phyloP scores from a whole-genome alignment of 2,329 filamentous ascomycete genomes.

The Lecanicillium sp. region DNA sequence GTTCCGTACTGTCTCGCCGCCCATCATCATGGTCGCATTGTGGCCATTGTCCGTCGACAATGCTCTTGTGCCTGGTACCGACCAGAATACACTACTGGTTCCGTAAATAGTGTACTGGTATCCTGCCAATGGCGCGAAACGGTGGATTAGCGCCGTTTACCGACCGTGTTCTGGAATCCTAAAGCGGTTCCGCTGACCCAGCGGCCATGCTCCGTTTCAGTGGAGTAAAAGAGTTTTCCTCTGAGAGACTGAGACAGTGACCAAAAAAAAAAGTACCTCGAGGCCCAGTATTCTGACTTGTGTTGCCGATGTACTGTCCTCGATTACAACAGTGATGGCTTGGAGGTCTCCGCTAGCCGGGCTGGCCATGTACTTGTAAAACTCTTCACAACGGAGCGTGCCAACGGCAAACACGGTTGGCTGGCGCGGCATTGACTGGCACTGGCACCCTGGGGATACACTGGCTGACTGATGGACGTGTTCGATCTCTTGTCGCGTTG shows the following conservation, averaged over 20 bases:
- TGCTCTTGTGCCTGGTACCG: too few relatives aligned
- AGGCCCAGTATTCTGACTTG: background rate
- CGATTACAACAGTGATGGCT: background rate
- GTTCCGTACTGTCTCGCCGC: too few relatives aligned
- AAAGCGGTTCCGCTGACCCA: constrained; percentile 7
- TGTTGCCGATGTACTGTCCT: background rate
- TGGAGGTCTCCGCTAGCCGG: background rate
- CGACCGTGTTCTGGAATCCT: constrained; percentile 10
- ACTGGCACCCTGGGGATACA: background rate
- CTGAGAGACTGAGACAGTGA: background rate
- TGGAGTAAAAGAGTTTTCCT: constrained; percentile 9
- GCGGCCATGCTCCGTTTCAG: constrained; percentile 6
- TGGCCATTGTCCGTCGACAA: too few relatives aligned
- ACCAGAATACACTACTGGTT: too few relatives aligned
- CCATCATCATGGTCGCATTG: too few relatives aligned
- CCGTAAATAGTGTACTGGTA: too few relatives aligned
- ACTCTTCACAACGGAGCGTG: constrained; percentile 6
- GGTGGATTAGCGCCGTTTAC: constrained; percentile 10
- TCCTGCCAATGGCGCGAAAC: too few relatives aligned
- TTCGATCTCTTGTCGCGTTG: background rate
- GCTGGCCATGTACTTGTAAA: background rate
- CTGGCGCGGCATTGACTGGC: too few relatives aligned
- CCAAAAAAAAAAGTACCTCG: background rate
- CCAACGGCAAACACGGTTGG: background rate
- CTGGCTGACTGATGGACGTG: background rate